Percentiles rank a stretch among this genome's conserved stretches.
These are phyloP conservation scores for Auriscalpium vulgare DNA, from an alignment of 768 basidiomycete species.

Conservation along the genomic window DNA sequence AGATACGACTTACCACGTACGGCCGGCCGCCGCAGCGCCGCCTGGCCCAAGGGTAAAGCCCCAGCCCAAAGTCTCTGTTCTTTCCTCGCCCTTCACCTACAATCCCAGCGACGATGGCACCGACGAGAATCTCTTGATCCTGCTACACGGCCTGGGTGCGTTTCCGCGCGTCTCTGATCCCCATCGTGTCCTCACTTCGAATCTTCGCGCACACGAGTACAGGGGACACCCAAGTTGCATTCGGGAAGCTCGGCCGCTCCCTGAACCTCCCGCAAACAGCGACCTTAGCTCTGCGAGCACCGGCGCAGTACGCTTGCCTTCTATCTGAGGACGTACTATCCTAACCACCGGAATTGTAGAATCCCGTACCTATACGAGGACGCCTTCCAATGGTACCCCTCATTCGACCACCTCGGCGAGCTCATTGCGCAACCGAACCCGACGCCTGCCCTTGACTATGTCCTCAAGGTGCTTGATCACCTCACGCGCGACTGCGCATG, in stretches of 20 bases:
- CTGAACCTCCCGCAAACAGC: conserved; percentile 89
- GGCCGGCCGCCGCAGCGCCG: neutral
- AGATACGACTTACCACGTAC: neutral
- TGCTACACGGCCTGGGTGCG: conserved; percentile 82
- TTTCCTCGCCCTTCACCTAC: conserved; percentile 59
- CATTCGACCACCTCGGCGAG: conserved; percentile 76
- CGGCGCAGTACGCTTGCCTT: conserved; percentile 49
- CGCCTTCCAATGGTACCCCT: conserved; percentile 81
- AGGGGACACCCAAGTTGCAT: conserved; percentile 82
- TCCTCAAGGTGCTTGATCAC: conserved; percentile 45
- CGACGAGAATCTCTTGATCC: conserved; percentile 77
- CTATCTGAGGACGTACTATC: neutral
- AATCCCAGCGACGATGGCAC: conserved; percentile 71
- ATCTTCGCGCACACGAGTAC: neutral
- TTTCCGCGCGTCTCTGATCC: neutral
- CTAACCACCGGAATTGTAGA: conserved; percentile 28
- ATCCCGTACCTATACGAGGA: conserved; percentile 74
- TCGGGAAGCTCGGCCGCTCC: conserved; percentile 61
- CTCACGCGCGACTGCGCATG: conserved; percentile 57
- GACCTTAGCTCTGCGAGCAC: conserved; percentile 70
- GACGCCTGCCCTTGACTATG: conserved; percentile 49
- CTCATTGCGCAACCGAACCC: conserved; percentile 66
- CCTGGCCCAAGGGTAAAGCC: conserved; percentile 32
- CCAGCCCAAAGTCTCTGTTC: conserved; percentile 34
- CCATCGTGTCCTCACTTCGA: neutral